Evolutionary conservation across 2,329 filamentous ascomycete species (phyloP).

Genomic region (Cercospora sp.): DNA sequence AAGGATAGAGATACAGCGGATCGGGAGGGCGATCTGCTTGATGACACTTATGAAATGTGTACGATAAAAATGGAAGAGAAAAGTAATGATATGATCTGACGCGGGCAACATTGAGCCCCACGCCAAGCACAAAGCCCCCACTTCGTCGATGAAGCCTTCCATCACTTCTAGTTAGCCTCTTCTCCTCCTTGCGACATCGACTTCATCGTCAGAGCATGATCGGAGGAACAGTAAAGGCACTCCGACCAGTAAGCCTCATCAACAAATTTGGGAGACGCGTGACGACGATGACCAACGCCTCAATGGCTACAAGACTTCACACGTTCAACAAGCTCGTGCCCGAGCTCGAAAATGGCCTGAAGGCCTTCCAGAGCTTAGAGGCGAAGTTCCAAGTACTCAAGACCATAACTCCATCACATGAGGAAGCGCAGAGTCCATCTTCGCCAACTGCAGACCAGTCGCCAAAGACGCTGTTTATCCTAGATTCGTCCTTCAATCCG

Average conservation of each 20-base stretch:
- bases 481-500: conserved; percentile 68
- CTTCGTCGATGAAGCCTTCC: not conserved
- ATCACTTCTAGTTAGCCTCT: not conserved
- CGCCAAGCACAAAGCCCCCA: conserved; percentile 3
- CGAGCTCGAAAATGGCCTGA: conserved; percentile 44
- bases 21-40: conserved; percentile 1
- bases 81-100: not conserved
- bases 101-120: not conserved
- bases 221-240: not conserved
- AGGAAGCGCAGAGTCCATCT: conserved; percentile 23
- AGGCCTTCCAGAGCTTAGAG: conserved; percentile 45
- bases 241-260: not conserved
- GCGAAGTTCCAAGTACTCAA: conserved; percentile 40
- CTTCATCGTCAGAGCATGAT: not conserved
- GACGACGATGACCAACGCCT: not conserved
- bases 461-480: conserved; percentile 57
- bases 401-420: conserved; percentile 32
- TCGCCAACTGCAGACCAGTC: conserved; percentile 20
- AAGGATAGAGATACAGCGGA: conserved; percentile 4
- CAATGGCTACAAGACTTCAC: conserved; percentile 22
- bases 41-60: conserved; percentile 5
- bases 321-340: conserved; percentile 18
- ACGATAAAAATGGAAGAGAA: not conserved
- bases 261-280: not conserved
- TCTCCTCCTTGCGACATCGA: not conserved